These are phyloP conservation scores for Scutellaria galericulata DNA, from an alignment of 257 asterid species.

Conservation along the genomic window DNA sequence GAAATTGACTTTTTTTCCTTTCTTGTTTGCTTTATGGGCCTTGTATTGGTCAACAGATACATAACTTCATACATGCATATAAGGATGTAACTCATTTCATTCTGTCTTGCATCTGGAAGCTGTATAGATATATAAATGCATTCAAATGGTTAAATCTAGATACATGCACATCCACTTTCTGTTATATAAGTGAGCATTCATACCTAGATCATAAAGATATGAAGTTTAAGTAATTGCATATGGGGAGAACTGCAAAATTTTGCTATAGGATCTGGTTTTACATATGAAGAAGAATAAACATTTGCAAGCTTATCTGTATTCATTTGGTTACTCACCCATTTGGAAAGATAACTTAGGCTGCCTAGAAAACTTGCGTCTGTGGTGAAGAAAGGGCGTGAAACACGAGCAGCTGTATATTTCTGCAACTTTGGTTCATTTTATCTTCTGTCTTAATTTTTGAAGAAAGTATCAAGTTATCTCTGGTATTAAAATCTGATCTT, in stretches of 20 bases:
- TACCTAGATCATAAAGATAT: slow-evolving; percentile 1
- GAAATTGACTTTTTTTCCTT: neutral
- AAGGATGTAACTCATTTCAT: no score
- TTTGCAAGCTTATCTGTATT: neutral
- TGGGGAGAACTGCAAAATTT: slow-evolving; percentile 1
- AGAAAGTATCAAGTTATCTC: neutral
- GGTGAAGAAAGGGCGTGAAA: slow-evolving; percentile 15
- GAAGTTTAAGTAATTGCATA: neutral
- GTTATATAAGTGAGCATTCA: slow-evolving; percentile 5
- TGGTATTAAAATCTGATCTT: neutral
- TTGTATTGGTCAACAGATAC: slow-evolving; percentile 8
- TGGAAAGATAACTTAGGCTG: slow-evolving; percentile 22
- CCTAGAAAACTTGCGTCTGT: slow-evolving; percentile 14
- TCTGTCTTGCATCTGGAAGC: slow-evolving; percentile 10
- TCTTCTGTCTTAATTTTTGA: neutral
- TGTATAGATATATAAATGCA: slow-evolving; percentile 1
- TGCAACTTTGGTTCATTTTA: neutral
- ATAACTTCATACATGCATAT: neutral
- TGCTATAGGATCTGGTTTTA: neutral
- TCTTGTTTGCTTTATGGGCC: slow-evolving; percentile 9
- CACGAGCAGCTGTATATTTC: neutral
- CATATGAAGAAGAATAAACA: neutral
- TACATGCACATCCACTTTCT: neutral
- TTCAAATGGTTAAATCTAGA: neutral
- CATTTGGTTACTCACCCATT: neutral